Conservation (phyloP, 345 rosid species). For the Alliaria petiolata region DNA sequence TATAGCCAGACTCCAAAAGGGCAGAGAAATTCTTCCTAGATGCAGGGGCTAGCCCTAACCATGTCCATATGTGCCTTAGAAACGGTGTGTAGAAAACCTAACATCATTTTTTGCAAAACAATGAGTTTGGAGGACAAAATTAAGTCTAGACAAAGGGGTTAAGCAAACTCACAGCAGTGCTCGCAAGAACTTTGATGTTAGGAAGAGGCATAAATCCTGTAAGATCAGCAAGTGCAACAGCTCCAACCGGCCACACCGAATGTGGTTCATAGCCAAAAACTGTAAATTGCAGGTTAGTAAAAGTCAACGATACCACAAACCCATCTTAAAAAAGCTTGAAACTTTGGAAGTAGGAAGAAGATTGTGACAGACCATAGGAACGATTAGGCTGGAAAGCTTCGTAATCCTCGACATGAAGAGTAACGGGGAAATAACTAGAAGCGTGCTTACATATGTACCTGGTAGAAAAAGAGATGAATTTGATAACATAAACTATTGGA, state of each 20-base stretch:
- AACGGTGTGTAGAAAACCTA: slow-evolving; percentile 86
- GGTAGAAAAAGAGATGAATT: slow-evolving; percentile 4
- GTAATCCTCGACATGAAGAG: slow-evolving; percentile 69
- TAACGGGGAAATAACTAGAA: slow-evolving; percentile 65
- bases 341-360: background rate
- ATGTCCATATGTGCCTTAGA: slow-evolving; percentile 92
- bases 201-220: slow-evolving; percentile 85
- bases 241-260: slow-evolving; percentile 85
- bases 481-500: background rate
- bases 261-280: slow-evolving; percentile 95
- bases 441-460: slow-evolving; percentile 81
- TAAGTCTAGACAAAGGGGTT: background rate
- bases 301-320: slow-evolving; percentile 11
- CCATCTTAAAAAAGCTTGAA: slow-evolving; percentile 19
- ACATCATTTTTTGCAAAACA: slow-evolving; percentile 5
- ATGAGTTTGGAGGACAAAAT: background rate
- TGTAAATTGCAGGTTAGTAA: slow-evolving; percentile 22
- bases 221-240: slow-evolving; percentile 61
- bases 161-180: slow-evolving; percentile 61
- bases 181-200: slow-evolving; percentile 80
- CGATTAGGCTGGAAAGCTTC: slow-evolving; percentile 60
- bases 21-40: slow-evolving; percentile 66
- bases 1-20: slow-evolving; percentile 64
- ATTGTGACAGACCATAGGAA: slow-evolving; percentile 54
- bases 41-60: slow-evolving; percentile 85